Percentiles rank a stretch among this genome's conserved stretches.
Evolutionary conservation across 116 monocot species (phyloP).

Genomic region (Dioscorea cayenensis): DNA sequence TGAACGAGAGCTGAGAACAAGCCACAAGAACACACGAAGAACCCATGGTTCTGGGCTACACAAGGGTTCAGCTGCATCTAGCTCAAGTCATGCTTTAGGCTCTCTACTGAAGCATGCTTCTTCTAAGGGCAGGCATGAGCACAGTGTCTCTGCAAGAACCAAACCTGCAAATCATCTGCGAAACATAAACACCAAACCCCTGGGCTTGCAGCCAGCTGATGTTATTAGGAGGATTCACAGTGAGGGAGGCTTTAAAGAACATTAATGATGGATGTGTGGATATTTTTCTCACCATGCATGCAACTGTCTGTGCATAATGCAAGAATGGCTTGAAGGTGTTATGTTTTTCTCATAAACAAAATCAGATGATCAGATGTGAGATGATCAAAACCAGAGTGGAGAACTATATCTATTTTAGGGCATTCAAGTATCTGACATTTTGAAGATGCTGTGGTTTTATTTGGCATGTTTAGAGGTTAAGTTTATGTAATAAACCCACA

Average conservation of each 20-base stretch:
- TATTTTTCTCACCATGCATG: not conserved
- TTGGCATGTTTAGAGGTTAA: too few relatives aligned
- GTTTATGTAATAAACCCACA: too few relatives aligned
- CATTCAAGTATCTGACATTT: too few relatives aligned
- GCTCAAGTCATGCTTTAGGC: slow-evolving; percentile 10
- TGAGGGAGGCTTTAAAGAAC: slow-evolving; percentile 25
- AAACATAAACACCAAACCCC: slow-evolving; percentile 6
- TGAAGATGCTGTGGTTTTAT: too few relatives aligned
- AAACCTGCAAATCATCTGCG: slow-evolving; percentile 11
- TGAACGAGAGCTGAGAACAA: slow-evolving; percentile 29
- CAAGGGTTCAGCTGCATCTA: slow-evolving; percentile 14
- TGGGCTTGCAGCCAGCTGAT: slow-evolving; percentile 13
- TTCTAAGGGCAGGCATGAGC: slow-evolving; percentile 25
- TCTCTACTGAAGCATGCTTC: slow-evolving; percentile 9
- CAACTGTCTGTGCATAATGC: not conserved
- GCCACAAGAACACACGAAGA: slow-evolving; percentile 23
- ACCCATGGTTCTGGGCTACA: slow-evolving; percentile 13
- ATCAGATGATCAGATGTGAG: not conserved
- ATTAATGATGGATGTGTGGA: too few relatives aligned
- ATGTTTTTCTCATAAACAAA: not conserved
- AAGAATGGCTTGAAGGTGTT: not conserved
- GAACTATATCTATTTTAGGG: too few relatives aligned
- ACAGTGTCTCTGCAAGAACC: not conserved
- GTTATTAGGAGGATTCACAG: slow-evolving; percentile 41
- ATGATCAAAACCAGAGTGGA: not conserved